These are phyloP conservation scores for Pythium utonaiense DNA, from an alignment of 352 stramenopile species.

Conservation along the genomic window DNA sequence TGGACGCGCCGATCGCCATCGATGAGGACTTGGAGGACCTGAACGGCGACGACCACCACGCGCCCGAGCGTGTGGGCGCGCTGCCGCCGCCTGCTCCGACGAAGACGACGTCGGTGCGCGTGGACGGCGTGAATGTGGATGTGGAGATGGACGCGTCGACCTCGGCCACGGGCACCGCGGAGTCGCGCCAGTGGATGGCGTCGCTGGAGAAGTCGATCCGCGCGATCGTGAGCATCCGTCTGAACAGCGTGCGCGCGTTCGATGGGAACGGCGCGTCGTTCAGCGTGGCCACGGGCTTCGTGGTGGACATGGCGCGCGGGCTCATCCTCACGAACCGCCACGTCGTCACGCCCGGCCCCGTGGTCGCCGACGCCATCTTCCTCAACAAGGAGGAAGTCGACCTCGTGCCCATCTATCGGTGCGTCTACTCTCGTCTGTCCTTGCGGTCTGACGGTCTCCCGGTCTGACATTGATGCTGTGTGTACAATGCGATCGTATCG, in stretches of 20 bases:
- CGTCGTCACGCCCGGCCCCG: slow-evolving; percentile 86
- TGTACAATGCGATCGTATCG: background rate
- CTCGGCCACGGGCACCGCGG: slow-evolving; percentile 24
- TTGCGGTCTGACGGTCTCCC: background rate
- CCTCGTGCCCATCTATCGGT: slow-evolving; percentile 86
- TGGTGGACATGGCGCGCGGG: slow-evolving; percentile 85
- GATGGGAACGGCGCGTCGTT: slow-evolving; percentile 85
- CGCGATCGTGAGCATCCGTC: slow-evolving; percentile 84
- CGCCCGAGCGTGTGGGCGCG: background rate
- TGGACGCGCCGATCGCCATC: slow-evolving; percentile 15
- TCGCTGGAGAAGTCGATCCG: slow-evolving; percentile 70
- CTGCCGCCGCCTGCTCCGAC: background rate
- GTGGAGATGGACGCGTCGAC: slow-evolving; percentile 28
- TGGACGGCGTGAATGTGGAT: slow-evolving; percentile 39
- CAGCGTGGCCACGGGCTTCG: slow-evolving; percentile 88
- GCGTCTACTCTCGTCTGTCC: background rate
- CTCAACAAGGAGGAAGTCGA: slow-evolving; percentile 93
- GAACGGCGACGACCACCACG: slow-evolving; percentile 5
- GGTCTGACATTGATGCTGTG: background rate
- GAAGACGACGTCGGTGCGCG: slow-evolving; percentile 24
- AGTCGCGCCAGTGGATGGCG: slow-evolving; percentile 69
- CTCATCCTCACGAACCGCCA: slow-evolving; percentile 92
- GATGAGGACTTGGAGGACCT: slow-evolving; percentile 23
- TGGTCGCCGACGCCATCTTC: slow-evolving; percentile 90
- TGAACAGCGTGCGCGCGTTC: slow-evolving; percentile 85